These are phyloP conservation scores for Lippia alba DNA, from an alignment of 305 asterid genomes.

Conservation along the genomic window DNA sequence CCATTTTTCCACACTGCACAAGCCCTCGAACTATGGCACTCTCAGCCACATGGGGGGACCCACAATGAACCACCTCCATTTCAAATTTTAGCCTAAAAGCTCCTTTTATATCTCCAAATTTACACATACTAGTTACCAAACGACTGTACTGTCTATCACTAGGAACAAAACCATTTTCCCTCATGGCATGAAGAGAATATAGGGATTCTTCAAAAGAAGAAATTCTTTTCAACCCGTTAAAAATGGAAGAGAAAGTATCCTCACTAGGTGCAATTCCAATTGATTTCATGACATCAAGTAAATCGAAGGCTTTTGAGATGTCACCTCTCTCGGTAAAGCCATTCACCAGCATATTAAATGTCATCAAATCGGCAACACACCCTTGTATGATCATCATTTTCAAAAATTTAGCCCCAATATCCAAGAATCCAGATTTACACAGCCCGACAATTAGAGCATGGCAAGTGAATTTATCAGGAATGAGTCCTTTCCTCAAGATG, in stretches of 20 bases:
- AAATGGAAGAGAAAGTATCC: slow-evolving; percentile 59
- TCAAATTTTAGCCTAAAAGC: slow-evolving; percentile 67
- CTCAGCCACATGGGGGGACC: slow-evolving; percentile 54
- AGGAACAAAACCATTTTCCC: slow-evolving; percentile 61
- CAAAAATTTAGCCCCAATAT: slow-evolving; percentile 67
- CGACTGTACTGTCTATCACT: slow-evolving; percentile 64
- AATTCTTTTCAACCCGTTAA: slow-evolving; percentile 66
- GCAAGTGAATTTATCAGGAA: slow-evolving; percentile 72
- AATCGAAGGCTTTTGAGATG: slow-evolving; percentile 61
- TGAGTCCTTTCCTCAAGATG: slow-evolving; percentile 54
- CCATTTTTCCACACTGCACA: slow-evolving; percentile 63
- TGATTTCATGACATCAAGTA: slow-evolving; percentile 60
- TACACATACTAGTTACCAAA: slow-evolving; percentile 69
- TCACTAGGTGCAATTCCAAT: slow-evolving; percentile 56
- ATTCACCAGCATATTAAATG: slow-evolving; percentile 66
- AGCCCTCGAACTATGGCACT: slow-evolving; percentile 85
- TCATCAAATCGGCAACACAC: slow-evolving; percentile 52
- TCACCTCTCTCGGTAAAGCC: slow-evolving; percentile 63
- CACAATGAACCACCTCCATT: slow-evolving; percentile 55
- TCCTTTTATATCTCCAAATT: slow-evolving; percentile 63
- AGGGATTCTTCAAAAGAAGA: slow-evolving; percentile 50
- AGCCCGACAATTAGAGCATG: slow-evolving; percentile 69
- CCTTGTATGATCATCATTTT: slow-evolving; percentile 67
- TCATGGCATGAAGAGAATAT: slow-evolving; percentile 56
- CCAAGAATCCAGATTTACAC: slow-evolving; percentile 65